Base-by-base conservation (phyloP, 306 rosid species). In the Pachyrhizus erosus region DNA sequence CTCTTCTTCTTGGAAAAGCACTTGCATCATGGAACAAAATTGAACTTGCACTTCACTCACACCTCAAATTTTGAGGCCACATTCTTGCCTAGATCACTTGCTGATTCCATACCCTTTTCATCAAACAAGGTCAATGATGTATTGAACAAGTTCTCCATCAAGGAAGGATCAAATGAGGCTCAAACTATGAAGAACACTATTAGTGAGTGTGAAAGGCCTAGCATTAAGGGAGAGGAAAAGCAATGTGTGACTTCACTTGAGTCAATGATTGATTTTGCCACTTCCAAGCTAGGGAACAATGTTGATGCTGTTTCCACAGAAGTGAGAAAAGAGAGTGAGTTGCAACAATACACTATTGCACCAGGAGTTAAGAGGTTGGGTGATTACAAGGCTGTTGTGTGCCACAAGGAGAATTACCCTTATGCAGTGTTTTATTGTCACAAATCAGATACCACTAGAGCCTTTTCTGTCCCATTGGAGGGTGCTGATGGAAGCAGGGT, bases 381-480 rank as follows among this genome's bases (percentile, higher is more conserved):
- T 21, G 75, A 86, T 5, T 52, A 84, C 3, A 85, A 88, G 9
- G 76, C 83, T 0, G 86, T 89, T 6, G 97, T 79, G 20, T 94
- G 98, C 66, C 97, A 94, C 69, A 90, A 86, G 37, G 86, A 85
- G 79, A 87, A 67, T 40, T 94, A 94, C 69, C 88, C 91, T 0
- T 93, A 89, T 27, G 98, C 97, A 0, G 97, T 94, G 15, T 94
- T 94, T 71, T 93, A 93, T 77, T 94, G 97, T 79, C 98, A 94
- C 51, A 71, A 87, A 20, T 87, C 91, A 0, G 62, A 75, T 11
- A 66, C 82, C 14, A 87, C 91, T 0, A 84, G 43, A 70, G 80
- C 85, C 74, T 91, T 78, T 31, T 77, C 69, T 26, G 95, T 94
- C 18, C 88, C 91, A 1, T 76, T 94, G 84, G 80, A 75, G 48